Percentiles rank a stretch among this genome's conserved stretches.
Evolutionary conservation across 164 flowering plant genomes (phyloP).

Genomic region (Vitis riparia): DNA sequence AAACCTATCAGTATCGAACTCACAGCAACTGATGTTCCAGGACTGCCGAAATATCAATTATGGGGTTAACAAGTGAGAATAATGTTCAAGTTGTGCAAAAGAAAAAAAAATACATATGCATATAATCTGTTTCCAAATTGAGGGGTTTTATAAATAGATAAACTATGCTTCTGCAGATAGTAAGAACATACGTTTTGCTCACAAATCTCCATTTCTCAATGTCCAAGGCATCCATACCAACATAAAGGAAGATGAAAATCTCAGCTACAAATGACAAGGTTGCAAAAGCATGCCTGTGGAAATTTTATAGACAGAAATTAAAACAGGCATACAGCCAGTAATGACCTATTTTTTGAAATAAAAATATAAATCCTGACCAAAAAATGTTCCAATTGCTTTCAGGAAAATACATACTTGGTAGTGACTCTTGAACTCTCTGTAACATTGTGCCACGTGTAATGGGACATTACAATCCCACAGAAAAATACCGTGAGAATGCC

Average conservation of each 20-base stretch:
- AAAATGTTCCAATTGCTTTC: not conserved
- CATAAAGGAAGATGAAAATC: slow-evolving; percentile 80
- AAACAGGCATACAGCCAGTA: not conserved
- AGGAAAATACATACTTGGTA: slow-evolving; percentile 41
- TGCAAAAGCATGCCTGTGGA: slow-evolving; percentile 81
- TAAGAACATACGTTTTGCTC: slow-evolving; percentile 43
- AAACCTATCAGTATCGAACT: slow-evolving; percentile 49
- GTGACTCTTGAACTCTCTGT: slow-evolving; percentile 67
- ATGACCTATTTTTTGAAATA: not conserved
- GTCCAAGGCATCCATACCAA: slow-evolving; percentile 95
- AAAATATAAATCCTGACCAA: not conserved
- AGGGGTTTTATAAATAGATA: not conserved
- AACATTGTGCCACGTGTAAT: slow-evolving; percentile 74
- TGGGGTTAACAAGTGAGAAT: not conserved
- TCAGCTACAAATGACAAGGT: slow-evolving; percentile 85
- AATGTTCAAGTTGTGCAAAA: not conserved
- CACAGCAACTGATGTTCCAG: slow-evolving; percentile 57
- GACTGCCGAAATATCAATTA: slow-evolving; percentile 31
- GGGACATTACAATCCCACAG: slow-evolving; percentile 88
- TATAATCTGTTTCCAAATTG: too few species aligned
- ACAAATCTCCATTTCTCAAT: slow-evolving; percentile 80
- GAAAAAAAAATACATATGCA: not conserved
- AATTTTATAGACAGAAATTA: not conserved
- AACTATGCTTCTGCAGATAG: not conserved
- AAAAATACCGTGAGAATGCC: slow-evolving; percentile 71